These are phyloP conservation scores for Rubus idaeus DNA, from an alignment of 306 rosid species.

Conservation along the genomic window DNA sequence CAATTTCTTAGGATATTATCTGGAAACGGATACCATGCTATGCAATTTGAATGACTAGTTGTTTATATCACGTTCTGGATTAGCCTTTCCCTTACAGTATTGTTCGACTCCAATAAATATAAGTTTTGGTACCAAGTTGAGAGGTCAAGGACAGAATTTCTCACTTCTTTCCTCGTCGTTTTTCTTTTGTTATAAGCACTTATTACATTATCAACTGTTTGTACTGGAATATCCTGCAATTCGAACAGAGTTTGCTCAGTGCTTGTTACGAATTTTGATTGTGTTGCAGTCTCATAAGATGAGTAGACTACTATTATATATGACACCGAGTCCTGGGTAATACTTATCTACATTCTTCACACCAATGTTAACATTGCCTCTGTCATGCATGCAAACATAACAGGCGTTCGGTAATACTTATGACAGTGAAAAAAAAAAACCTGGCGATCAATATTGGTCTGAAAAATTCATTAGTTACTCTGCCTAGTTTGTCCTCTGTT, in stretches of 20 bases:
- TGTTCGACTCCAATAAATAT: not conserved
- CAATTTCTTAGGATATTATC: not conserved
- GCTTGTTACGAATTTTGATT: no score
- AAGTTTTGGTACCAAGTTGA: not conserved
- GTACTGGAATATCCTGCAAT: not conserved
- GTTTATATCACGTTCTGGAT: not conserved
- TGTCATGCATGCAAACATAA: no score
- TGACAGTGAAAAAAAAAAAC: not conserved
- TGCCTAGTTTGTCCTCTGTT: not conserved
- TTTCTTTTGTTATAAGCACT: not conserved
- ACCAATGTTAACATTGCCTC: no score
- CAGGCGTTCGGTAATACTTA: not conserved
- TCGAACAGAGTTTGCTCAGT: not conserved
- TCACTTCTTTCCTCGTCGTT: not conserved
- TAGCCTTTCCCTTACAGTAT: not conserved
- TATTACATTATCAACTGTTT: not conserved
- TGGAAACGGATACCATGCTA: not conserved
- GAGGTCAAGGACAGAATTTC: not conserved
- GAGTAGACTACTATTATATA: not conserved
- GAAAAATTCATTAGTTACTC: not conserved
- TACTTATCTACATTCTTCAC: no score
- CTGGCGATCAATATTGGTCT: not conserved
- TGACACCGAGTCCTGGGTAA: not conserved
- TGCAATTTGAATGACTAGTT: not conserved
- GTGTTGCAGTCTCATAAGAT: no score